Conservation (phyloP, 176 grass and related monocot species). For the Triticum dicoccoides region DNA sequence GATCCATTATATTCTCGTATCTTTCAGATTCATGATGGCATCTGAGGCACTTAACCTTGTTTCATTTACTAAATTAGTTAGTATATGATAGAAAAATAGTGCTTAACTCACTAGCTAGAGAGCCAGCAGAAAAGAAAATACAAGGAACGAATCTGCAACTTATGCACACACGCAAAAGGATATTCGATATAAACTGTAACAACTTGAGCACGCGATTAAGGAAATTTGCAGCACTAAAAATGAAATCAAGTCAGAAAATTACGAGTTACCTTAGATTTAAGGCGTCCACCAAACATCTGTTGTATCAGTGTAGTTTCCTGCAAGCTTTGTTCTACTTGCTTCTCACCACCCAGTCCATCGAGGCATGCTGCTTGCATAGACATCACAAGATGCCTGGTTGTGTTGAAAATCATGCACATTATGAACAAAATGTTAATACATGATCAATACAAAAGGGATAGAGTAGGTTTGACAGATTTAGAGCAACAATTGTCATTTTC, state of each 20-base stretch:
- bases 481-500: constrained; percentile 2
- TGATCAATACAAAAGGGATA: constrained; percentile 8
- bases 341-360: constrained; percentile 88
- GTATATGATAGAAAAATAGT: constrained; percentile 15
- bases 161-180: not conserved
- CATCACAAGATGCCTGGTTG: constrained; percentile 85
- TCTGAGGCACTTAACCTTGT: constrained; percentile 95
- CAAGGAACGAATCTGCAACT: constrained; percentile 3
- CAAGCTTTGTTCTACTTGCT: constrained; percentile 70
- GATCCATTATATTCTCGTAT: constrained; percentile 99
- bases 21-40: constrained; percentile 93
- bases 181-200: not conserved
- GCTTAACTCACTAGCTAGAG: not conserved
- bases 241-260: not conserved
- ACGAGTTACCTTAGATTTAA: constrained; percentile 86
- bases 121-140: not conserved
- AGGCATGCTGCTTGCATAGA: constrained; percentile 95
- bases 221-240: constrained; percentile 21
- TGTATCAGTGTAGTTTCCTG: constrained; percentile 98
- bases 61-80: constrained; percentile 47
- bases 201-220: not conserved
- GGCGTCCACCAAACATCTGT: constrained; percentile 95
- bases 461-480: not conserved
- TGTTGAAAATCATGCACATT: constrained; percentile 33
- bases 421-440: constrained; percentile 21